These are phyloP conservation scores for Xylaria sp. DNA, from an alignment of 2,329 filamentous ascomycete genomes.

Conservation along the genomic window DNA sequence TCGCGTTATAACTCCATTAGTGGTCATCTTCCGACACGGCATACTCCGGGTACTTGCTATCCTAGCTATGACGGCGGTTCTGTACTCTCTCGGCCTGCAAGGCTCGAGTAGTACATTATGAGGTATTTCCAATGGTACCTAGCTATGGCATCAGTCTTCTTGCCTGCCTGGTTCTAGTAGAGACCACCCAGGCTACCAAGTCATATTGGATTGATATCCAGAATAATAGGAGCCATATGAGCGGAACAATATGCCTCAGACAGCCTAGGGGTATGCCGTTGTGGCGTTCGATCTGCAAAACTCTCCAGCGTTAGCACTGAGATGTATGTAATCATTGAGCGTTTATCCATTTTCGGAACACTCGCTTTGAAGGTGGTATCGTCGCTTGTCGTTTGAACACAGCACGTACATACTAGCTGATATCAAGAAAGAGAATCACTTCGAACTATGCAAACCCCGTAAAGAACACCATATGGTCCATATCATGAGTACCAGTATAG, in stretches of 20 bases:
- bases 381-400: neutral
- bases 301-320: neutral
- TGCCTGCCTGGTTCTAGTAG: neutral
- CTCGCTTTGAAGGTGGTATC: neutral
- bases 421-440: neutral
- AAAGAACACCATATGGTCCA: neutral
- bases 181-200: neutral
- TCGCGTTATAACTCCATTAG: neutral
- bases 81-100: neutral
- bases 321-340: neutral
- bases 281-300: neutral
- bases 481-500: neutral
- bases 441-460: neutral
- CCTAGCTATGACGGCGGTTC: neutral
- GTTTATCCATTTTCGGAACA: neutral
- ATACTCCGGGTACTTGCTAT: neutral
- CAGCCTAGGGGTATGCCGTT: neutral
- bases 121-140: neutral
- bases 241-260: neutral
- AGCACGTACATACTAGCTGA: neutral
- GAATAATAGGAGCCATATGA: neutral
- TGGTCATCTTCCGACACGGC: neutral
- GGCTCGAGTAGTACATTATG: neutral
- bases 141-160: neutral
- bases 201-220: neutral